Base-by-base conservation (phyloP, 2,329 filamentous ascomycete genomes). In the Thielaviopsis punctulata region DNA sequence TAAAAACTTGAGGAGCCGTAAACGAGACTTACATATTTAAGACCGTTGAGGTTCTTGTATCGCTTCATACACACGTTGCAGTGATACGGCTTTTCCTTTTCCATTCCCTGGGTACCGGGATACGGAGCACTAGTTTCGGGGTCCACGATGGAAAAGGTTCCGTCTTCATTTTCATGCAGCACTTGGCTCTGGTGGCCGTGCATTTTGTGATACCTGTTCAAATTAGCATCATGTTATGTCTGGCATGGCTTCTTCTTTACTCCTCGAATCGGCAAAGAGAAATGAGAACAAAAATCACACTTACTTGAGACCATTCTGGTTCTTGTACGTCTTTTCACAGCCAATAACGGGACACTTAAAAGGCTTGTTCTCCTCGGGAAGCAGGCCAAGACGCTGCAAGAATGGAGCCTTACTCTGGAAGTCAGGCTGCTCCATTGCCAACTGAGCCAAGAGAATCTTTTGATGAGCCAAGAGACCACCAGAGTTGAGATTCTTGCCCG, bases 281-380 rank as follows among this genome's bases (percentile, higher is more conserved):
- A 56, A 52, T 57, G 55, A 56, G 53, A n/a, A n/a, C 36, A 45
- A 45, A 33, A 56, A 48, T 6, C n/a, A 52, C 56, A 69, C 71
- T 60, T 87, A 98, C 77, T 96, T 98, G 53, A 98, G 73, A 48
- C 92, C 92, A 60, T 98, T 98, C 65, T 96, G 92, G 66, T 98
- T 98, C 75, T 98, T 98, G 71, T 98, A 98, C 0, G 92, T 90
- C 73, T 98, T 98, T 66, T 96, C 92, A 62, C 92, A 98, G 5
- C 92, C 92, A 64, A 98, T 94, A 49, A 98, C 92, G 1, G 92
- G 92, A 62, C 92, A 98, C 64, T 89, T 86, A 73, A 95, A 98
- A 0, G 92, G 92, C 68, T 96, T 98, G 61, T 93, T 87, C 64
- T 98, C 90, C 64, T 96, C 90, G 15, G 83, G 83, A 63, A 82